phyloP scores from a whole-genome alignment of 2,329 filamentous ascomycete genomes.

The Corniculantispora saksenae region DNA sequence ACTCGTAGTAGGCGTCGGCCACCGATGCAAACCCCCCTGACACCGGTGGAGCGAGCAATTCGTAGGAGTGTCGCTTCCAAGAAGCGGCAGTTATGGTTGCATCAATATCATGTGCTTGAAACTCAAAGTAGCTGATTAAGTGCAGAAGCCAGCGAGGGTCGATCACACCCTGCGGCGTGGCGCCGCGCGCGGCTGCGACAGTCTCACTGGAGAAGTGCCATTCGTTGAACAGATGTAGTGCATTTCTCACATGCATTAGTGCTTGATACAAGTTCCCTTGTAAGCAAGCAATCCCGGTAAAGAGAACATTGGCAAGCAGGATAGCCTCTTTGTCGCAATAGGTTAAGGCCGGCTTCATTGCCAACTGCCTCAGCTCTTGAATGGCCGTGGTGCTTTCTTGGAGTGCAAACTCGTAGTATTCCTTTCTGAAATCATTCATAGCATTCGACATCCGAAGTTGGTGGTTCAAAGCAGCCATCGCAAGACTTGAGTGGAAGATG shows the following conservation, averaged over 20 bases:
- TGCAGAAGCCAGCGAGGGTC: slow-evolving; percentile 19
- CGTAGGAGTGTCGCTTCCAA: background rate
- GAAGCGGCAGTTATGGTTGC: background rate
- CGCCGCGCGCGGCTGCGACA: background rate
- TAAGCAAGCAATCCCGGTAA: slow-evolving; percentile 18
- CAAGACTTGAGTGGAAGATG: slow-evolving; percentile 4
- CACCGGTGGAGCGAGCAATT: background rate
- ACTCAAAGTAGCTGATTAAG: slow-evolving; percentile 21
- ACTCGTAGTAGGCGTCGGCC: slow-evolving; percentile 17
- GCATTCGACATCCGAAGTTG: background rate
- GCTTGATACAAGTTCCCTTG: slow-evolving; percentile 19
- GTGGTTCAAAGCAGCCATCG: background rate
- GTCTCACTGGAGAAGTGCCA: slow-evolving; percentile 21
- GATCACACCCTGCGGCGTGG: background rate
- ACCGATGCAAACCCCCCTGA: background rate
- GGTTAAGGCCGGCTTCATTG: background rate
- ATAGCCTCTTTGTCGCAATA: slow-evolving; percentile 18
- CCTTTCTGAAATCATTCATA: background rate
- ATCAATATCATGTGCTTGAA: slow-evolving; percentile 9
- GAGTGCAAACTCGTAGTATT: slow-evolving; percentile 18
- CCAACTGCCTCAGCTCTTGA: slow-evolving; percentile 14
- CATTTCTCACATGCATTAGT: slow-evolving; percentile 18
- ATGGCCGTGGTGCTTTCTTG: slow-evolving; percentile 23
- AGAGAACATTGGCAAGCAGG: slow-evolving; percentile 21
- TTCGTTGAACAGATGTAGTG: slow-evolving; percentile 20